Conservation (phyloP, 148 eudicot genomes). For the Dysphania ambrosioides region DNA sequence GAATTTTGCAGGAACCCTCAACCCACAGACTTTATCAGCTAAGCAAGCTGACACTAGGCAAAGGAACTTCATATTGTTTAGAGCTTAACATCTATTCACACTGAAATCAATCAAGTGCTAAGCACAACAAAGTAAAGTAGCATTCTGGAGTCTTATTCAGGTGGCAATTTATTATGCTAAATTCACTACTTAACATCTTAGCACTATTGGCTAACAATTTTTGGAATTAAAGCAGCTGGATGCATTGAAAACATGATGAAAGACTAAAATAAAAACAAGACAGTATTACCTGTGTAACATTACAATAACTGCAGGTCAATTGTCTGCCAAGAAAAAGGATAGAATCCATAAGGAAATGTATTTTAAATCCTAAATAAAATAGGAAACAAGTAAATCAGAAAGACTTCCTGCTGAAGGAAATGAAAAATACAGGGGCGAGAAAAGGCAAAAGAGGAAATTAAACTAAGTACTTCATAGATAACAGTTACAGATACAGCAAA, state of each 20-base stretch:
- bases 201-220: not conserved
- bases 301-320: conserved; percentile 74
- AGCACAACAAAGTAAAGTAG: not conserved
- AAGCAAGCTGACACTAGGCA: not conserved
- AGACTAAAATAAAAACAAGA: not conserved
- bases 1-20: no score
- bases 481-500: not conserved
- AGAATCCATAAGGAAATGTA: conserved; percentile 26
- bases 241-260: not conserved
- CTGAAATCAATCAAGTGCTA: not conserved
- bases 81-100: no score
- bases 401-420: not conserved
- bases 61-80: not conserved
- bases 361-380: conserved; percentile 9
- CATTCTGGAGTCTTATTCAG: not conserved
- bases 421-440: not conserved
- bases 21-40: not conserved
- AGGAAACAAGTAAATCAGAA: not conserved
- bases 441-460: not conserved
- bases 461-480: not conserved
- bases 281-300: conserved; percentile 65
- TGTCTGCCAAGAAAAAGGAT: conserved; percentile 45
- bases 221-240: not conserved
- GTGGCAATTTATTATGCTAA: not conserved
- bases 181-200: not conserved